A percentile compares a stretch with the other conserved stretches of the same genome.
Evolutionary conservation across 2,329 filamentous ascomycete species (phyloP).

Genomic region (Coniochaeta sp.): DNA sequence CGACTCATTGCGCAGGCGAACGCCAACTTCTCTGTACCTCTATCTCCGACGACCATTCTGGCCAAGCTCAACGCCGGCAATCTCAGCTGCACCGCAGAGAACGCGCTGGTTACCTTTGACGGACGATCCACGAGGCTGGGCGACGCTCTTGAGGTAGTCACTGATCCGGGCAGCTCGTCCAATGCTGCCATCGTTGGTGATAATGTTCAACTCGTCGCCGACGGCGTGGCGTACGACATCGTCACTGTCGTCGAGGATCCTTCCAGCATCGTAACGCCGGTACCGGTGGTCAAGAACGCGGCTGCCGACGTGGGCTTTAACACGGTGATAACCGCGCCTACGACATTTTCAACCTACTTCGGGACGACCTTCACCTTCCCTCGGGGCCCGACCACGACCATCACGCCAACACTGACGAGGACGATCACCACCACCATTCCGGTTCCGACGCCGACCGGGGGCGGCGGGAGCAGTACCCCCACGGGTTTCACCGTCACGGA

Average conservation of each 20-base stretch:
- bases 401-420: constrained; percentile 17
- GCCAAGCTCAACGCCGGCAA: constrained; percentile 68
- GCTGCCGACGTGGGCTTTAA: constrained; percentile 12
- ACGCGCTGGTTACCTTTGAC: constrained; percentile 80
- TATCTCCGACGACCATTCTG: constrained; percentile 63
- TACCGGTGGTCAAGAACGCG: constrained; percentile 1
- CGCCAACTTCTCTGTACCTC: constrained; percentile 66
- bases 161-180: constrained; percentile 8
- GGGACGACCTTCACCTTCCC: constrained; percentile 20
- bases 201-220: neutral
- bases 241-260: neutral
- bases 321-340: constrained; percentile 15
- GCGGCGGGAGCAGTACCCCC: constrained; percentile 20
- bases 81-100: constrained; percentile 77
- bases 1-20: constrained; percentile 60
- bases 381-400: constrained; percentile 14
- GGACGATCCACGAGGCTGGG: constrained; percentile 37
- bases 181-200: neutral
- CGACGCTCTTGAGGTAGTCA: constrained; percentile 18
- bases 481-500: constrained; percentile 44
- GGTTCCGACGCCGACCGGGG: neutral
- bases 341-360: constrained; percentile 21
- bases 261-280: constrained; percentile 2
- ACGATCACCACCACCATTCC: constrained; percentile 17
- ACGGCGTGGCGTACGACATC: neutral